These are phyloP conservation scores for Funneliformis geosporum DNA, from an alignment of 192 early-diverging fungal genomes.

Conservation along the genomic window DNA sequence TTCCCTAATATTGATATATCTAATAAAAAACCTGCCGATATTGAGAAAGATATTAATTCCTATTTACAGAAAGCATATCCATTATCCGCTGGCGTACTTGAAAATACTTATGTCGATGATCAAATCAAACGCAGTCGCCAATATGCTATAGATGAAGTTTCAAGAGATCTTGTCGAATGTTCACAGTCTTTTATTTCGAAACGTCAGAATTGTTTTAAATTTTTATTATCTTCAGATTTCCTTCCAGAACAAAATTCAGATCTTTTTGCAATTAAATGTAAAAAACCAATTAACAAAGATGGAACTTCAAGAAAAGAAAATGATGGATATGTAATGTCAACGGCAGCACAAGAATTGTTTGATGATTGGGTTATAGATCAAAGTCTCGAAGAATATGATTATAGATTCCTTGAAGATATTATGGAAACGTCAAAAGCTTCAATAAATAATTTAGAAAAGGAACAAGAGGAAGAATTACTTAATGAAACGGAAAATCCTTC, in stretches of 20 bases:
- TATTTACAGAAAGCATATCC: background rate
- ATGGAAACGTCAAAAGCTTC: background rate
- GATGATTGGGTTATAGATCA: constrained; percentile 1
- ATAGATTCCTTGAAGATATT: background rate
- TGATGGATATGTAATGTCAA: background rate
- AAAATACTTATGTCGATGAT: background rate
- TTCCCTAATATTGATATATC: background rate
- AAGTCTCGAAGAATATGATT: background rate
- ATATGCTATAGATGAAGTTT: constrained; percentile 4
- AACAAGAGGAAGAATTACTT: background rate
- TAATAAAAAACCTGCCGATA: background rate
- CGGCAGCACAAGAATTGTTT: background rate
- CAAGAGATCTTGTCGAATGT: background rate
- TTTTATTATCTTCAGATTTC: background rate
- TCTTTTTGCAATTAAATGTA: background rate
- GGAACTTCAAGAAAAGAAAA: background rate
- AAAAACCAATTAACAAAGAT: background rate
- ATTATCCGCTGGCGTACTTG: background rate
- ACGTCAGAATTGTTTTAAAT: background rate
- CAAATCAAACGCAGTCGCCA: background rate
- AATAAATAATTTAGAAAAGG: background rate
- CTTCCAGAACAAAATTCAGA: background rate
- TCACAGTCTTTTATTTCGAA: background rate
- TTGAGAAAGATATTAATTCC: background rate
- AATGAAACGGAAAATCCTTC: too few relatives aligned